Base-by-base conservation (phyloP, 2,329 filamentous ascomycete genomes). In the Penicillium palitans region DNA sequence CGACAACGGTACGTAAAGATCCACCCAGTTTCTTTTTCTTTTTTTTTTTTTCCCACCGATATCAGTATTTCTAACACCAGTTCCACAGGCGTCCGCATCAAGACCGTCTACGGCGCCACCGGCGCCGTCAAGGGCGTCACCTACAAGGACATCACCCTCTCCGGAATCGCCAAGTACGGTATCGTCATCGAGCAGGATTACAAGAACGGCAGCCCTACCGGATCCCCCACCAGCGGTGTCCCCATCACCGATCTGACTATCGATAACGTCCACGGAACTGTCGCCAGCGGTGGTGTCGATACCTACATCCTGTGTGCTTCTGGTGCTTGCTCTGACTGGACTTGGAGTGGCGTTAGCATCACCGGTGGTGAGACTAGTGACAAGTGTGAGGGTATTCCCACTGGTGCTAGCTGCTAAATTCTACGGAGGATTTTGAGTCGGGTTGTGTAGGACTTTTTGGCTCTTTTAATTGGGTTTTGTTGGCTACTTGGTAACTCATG, bases 111-210 rank as follows among this genome's bases (percentile, higher is more conserved):
- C 44, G 79, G 74, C 50, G 78, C 78, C 6, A 84, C 80, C 0
- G 84, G 84, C 41, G 74, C 75, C 10, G 81, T 87, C 57, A 73
- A 68, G 40, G 78, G 77, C 55, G 74, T 87, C 29, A 84, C 79
- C 2, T 87, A 84, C 75, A 74, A 73, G 39, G 74, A 77, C 59
- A 85, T 86, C 70, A 78, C 74, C 0, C 74, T 86, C 1, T 77
- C 73, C 39, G 70, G 72, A 47, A 84, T 85, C 66, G 70, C 79
- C 25, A 12, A 40, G 9, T 84, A 85, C 67, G 83, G 81, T 41
- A 80, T 86, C 58, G 76, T 85, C 51, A 80, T 87, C 57, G 75
- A 86, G 70, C 84, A 87, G 74, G 82, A 85, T 68, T 85, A 85
- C 66, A 71, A 79, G 66, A 79, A 80, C 62, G 78, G 79, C 46